Conservation (phyloP, 2,329 filamentous ascomycete species). For the Akanthomyces dipterigenus region DNA sequence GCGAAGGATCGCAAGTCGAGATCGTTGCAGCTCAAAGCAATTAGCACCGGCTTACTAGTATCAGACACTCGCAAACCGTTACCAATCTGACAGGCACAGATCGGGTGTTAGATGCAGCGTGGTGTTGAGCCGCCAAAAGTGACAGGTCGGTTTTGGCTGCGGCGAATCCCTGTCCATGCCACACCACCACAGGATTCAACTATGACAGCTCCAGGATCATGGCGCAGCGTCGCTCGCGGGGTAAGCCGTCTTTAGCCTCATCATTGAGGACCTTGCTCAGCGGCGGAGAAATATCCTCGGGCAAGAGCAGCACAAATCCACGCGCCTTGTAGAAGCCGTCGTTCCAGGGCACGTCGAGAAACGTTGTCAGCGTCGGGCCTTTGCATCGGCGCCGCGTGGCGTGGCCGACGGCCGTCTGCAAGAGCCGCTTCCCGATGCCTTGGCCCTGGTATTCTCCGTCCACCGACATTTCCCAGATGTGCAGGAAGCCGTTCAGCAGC, state of each 20-base stretch:
- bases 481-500: slow-evolving; percentile 7
- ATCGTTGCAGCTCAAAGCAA: not conserved
- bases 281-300: not conserved
- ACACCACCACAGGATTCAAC: not conserved
- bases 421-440: slow-evolving; percentile 11
- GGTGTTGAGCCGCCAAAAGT: not conserved
- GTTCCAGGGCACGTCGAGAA: slow-evolving; percentile 14
- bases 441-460: slow-evolving; percentile 4
- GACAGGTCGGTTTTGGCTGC: not conserved
- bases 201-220: not conserved
- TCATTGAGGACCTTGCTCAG: not conserved
- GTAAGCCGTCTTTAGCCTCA: not conserved
- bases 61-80: not conserved
- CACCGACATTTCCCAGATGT: slow-evolving; percentile 16
- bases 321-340: slow-evolving; percentile 11
- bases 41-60: not conserved
- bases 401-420: slow-evolving; percentile 4
- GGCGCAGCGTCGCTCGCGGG: slow-evolving; percentile 6
- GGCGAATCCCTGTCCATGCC: not conserved
- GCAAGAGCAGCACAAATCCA: slow-evolving; percentile 8
- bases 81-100: not conserved
- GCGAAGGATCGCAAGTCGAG: not conserved
- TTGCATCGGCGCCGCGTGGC: not conserved
- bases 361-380: slow-evolving; percentile 13
- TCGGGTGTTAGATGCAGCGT: not conserved